Evolutionary conservation across 1,139 yeast genomes (phyloP).

Genomic region (Yamadazyma dushanensis): DNA sequence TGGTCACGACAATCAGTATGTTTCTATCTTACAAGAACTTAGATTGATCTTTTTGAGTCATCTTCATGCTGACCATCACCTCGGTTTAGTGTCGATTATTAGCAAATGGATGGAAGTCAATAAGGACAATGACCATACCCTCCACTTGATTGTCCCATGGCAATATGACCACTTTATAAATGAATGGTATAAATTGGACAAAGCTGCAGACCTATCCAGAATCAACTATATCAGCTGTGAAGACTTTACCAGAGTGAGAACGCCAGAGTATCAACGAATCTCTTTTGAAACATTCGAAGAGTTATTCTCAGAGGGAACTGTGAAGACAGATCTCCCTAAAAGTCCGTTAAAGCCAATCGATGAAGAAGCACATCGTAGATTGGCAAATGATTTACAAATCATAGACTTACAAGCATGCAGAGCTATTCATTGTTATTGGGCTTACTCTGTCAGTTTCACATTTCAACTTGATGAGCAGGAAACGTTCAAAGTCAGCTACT

Average conservation of each 20-base stretch:
- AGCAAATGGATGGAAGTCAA: slow-evolving; percentile 60
- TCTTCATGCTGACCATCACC: slow-evolving; percentile 95
- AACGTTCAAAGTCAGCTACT: slow-evolving; percentile 73
- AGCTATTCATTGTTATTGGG: slow-evolving; percentile 83
- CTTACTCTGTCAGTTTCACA: slow-evolving; percentile 69
- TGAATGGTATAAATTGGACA: slow-evolving; percentile 71
- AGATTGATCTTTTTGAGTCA: slow-evolving; percentile 76
- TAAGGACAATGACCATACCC: slow-evolving; percentile 28
- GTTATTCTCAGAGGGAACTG: slow-evolving; percentile 24
- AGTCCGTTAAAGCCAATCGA: slow-evolving; percentile 20
- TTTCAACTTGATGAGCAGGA: slow-evolving; percentile 35
- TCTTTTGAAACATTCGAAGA: slow-evolving; percentile 34
- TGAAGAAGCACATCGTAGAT: slow-evolving; percentile 16
- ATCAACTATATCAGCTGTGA: slow-evolving; percentile 68
- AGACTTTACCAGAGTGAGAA: slow-evolving; percentile 41
- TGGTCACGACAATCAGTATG: slow-evolving; percentile 45
- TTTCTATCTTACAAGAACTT: slow-evolving; percentile 51
- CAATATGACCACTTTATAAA: slow-evolving; percentile 64
- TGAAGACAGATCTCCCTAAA: slow-evolving; percentile 20
- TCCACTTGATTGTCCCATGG: slow-evolving; percentile 74
- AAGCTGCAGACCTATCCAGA: slow-evolving; percentile 39
- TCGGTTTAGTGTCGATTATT: slow-evolving; percentile 75
- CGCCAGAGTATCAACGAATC: slow-evolving; percentile 28
- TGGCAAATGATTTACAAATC: slow-evolving; percentile 30
- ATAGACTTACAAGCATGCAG: slow-evolving; percentile 55